Percentiles rank a stretch among this genome's conserved stretches.
Evolutionary conservation across 345 rosid genomes (phyloP).

Genomic region (Gossypium longicalyx): DNA sequence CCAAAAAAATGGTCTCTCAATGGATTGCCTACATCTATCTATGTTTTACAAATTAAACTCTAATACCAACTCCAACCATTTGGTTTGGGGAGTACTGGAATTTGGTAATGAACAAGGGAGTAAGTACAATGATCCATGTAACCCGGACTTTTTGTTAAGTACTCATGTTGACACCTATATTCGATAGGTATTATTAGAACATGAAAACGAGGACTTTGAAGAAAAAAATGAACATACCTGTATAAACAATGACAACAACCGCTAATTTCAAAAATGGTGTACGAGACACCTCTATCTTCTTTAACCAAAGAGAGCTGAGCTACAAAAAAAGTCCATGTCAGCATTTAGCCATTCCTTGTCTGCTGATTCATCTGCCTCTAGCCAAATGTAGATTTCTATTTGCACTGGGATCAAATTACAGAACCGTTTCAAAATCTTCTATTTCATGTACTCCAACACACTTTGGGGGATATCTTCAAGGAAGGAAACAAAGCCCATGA

Average conservation of each 20-base stretch:
- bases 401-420: background rate
- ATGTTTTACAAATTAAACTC: background rate
- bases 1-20: background rate
- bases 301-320: background rate
- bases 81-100: background rate
- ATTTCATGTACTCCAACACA: constrained; percentile 81
- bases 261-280: background rate
- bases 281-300: background rate
- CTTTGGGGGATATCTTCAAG: constrained; percentile 77
- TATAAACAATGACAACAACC: background rate
- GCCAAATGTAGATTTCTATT: background rate
- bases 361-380: background rate
- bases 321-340: background rate
- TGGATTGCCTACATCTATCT: constrained; percentile 1
- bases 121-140: background rate
- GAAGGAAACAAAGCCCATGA: constrained; percentile 91
- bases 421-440: constrained; percentile 10
- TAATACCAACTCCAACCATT: background rate
- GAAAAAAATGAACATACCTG: background rate
- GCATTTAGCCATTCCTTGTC: background rate
- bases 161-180: background rate
- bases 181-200: background rate
- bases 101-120: background rate
- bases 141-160: background rate
- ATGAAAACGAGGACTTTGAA: background rate